Evolutionary conservation across 257 asterid genomes (phyloP).

Genomic region (Primulina huaijiensis): DNA sequence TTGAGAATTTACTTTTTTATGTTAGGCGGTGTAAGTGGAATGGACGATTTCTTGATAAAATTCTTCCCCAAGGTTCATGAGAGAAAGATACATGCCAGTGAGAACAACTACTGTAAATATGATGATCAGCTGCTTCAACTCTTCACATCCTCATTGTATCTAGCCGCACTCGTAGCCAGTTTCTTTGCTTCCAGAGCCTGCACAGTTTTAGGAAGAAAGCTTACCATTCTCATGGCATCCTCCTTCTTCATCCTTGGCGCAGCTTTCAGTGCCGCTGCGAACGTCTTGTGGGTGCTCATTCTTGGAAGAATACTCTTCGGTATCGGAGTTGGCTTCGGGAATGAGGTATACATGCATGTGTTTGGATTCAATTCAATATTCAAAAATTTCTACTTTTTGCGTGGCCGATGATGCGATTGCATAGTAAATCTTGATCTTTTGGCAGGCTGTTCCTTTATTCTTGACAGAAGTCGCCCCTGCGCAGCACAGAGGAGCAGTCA

Average conservation of each 20-base stretch:
- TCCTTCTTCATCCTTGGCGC: constrained; percentile 58
- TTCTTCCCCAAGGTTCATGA: constrained; percentile 56
- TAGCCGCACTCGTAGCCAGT: constrained; percentile 71
- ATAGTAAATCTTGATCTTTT: background rate
- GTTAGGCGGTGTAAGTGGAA: constrained; percentile 71
- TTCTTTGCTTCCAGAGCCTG: constrained; percentile 76
- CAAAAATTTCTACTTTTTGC: too few species aligned
- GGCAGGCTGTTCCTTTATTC: constrained; percentile 80
- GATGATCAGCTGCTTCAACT: constrained; percentile 76
- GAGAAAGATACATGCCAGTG: constrained; percentile 38
- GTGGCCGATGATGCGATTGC: background rate
- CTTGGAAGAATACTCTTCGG: constrained; percentile 70
- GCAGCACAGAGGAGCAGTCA: constrained; percentile 76
- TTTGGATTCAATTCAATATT: too few species aligned
- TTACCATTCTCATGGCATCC: constrained; percentile 57
- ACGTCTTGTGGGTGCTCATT: constrained; percentile 41
- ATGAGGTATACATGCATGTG: constrained; percentile 46
- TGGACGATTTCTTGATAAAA: constrained; percentile 75
- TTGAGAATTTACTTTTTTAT: background rate
- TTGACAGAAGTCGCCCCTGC: constrained; percentile 77
- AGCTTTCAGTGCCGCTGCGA: constrained; percentile 38
- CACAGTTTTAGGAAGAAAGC: constrained; percentile 46
- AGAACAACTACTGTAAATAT: constrained; percentile 74
- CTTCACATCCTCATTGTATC: constrained; percentile 72
- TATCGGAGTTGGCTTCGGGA: constrained; percentile 80